Percentiles rank a stretch among this genome's conserved stretches.
These are phyloP conservation scores for Metschnikowia lunata DNA, from an alignment of 805 yeast species.

Conservation along the genomic window DNA sequence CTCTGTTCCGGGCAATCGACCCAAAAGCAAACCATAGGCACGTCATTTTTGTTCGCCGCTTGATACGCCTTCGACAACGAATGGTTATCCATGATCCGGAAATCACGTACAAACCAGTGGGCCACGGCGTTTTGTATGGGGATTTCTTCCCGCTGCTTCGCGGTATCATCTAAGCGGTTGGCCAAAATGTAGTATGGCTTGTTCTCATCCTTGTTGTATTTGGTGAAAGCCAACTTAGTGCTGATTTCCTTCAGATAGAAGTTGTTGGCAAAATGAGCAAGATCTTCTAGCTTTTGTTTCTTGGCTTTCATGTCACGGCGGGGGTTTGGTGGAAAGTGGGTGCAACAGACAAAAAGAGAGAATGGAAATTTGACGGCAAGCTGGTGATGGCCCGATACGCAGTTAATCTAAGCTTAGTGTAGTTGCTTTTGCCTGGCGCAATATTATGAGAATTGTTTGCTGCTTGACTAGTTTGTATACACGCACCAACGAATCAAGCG, in stretches of 20 bases:
- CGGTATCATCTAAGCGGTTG: conserved; percentile 9
- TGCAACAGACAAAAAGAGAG: too few species aligned
- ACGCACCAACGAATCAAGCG: too few species aligned
- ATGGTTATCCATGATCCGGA: conserved; percentile 42
- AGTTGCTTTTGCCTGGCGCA: too few species aligned
- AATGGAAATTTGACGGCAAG: too few species aligned
- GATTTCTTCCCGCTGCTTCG: conserved; percentile 8
- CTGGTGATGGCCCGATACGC: too few species aligned
- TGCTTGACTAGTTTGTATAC: too few species aligned
- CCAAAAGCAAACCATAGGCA: conserved; percentile 39
- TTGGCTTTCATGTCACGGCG: conserved; percentile 9
- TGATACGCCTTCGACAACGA: conserved; percentile 36
- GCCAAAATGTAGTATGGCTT: conserved; percentile 26
- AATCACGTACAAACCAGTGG: conserved; percentile 47
- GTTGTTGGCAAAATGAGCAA: conserved; percentile 12
- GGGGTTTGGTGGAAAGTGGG: too few species aligned
- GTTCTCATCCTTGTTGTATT: conserved; percentile 27
- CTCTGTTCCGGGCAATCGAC: conserved; percentile 39
- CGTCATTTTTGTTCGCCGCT: conserved; percentile 22
- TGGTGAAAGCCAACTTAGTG: conserved; percentile 13
- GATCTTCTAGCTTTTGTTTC: conserved; percentile 15
- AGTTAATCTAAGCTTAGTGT: too few species aligned
- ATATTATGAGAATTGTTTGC: too few species aligned
- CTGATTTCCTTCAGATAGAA: conserved; percentile 14
- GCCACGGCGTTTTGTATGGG: conserved; percentile 25